Evolutionary conservation across 2,329 filamentous ascomycete species (phyloP).

Genomic region (Massarina eburnea): DNA sequence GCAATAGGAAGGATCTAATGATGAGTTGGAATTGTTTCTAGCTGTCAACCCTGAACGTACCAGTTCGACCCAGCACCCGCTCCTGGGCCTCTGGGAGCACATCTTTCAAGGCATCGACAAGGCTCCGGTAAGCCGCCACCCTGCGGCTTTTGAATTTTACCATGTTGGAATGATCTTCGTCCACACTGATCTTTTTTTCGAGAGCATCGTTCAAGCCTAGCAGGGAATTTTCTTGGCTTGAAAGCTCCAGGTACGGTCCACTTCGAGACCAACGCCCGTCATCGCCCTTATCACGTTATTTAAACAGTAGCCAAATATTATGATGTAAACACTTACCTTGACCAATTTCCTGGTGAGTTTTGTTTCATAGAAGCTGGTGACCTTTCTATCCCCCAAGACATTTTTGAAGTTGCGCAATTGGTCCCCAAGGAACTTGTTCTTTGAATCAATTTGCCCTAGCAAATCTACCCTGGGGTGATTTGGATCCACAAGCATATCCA

Average conservation of each 20-base stretch:
- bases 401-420: constrained; percentile 31
- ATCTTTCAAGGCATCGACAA: too few relatives aligned
- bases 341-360: constrained; percentile 21
- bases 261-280: constrained; percentile 8
- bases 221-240: constrained; percentile 7
- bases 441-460: constrained; percentile 3
- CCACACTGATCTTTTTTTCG: constrained; percentile 23
- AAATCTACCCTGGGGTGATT: constrained; percentile 6
- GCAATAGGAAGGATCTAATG: too few relatives aligned
- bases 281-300: constrained; percentile 5
- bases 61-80: too few relatives aligned
- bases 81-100: too few relatives aligned
- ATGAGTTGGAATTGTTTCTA: too few relatives aligned
- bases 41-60: too few relatives aligned
- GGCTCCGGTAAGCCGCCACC: constrained; percentile 3
- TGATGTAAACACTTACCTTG: constrained; percentile 8
- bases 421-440: constrained; percentile 11
- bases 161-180: constrained; percentile 24
- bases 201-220: constrained; percentile 19
- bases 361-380: constrained; percentile 35
- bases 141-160: constrained; percentile 25
- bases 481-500: constrained; percentile 6
- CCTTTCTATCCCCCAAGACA: constrained; percentile 27
- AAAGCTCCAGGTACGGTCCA: constrained; percentile 9
- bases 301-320: neutral